Evolutionary conservation across 164 flowering plant species (phyloP).

Genomic region (Stephania yunnanensis): DNA sequence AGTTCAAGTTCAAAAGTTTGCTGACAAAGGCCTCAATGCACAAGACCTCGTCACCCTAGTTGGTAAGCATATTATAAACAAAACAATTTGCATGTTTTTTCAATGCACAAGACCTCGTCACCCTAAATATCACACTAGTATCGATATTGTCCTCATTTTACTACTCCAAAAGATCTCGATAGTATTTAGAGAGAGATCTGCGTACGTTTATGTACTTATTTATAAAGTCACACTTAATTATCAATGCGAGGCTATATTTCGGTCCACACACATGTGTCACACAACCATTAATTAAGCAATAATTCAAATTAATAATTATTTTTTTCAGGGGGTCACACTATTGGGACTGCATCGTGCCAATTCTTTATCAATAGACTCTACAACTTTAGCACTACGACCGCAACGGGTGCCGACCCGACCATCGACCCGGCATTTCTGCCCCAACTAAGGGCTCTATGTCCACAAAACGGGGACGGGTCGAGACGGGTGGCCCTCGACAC

Average conservation of each 20-base stretch:
- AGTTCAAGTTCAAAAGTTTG: conserved; percentile 39
- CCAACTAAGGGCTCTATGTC: conserved; percentile 37
- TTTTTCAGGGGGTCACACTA: conserved; percentile 55
- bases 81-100: too few species aligned
- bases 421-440: conserved; percentile 37
- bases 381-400: conserved; percentile 27
- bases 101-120: too few species aligned
- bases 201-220: too few species aligned
- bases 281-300: too few species aligned
- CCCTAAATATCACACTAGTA: too few species aligned
- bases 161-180: too few species aligned
- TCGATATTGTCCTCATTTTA: too few species aligned
- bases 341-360: conserved; percentile 56
- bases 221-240: too few species aligned
- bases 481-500: conserved; percentile 39
- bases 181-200: too few species aligned
- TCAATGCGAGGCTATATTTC: too few species aligned
- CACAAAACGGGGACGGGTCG: conserved; percentile 33
- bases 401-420: conserved; percentile 39
- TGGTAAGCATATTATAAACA: conserved; percentile 28
- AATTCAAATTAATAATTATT: background rate
- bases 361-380: conserved; percentile 47
- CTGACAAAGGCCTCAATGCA: conserved; percentile 34
- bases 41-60: conserved; percentile 57
- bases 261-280: too few species aligned